phyloP scores from a whole-genome alignment of 2,329 filamentous ascomycete species.

The Microsporum ferrugineum region DNA sequence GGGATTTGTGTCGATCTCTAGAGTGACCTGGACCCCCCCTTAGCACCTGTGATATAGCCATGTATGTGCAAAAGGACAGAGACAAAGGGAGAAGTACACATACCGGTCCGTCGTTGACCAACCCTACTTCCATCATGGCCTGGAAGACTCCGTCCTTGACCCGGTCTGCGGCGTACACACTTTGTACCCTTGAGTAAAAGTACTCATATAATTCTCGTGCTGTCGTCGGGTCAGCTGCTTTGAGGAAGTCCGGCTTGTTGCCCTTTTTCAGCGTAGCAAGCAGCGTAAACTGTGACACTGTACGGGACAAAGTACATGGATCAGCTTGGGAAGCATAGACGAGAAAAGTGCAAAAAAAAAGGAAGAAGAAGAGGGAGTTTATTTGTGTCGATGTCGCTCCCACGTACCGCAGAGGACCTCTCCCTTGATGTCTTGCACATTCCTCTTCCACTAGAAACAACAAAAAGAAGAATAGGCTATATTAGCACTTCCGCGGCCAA shows the following conservation, averaged over 20 bases:
- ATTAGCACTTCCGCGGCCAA: background rate
- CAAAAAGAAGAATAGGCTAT: slow-evolving; percentile 1
- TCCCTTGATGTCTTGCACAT: slow-evolving; percentile 74
- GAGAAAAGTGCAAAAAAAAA: background rate
- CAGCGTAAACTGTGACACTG: slow-evolving; percentile 94
- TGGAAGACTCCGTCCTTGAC: slow-evolving; percentile 97
- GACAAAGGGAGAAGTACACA: background rate
- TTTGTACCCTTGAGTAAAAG: slow-evolving; percentile 66
- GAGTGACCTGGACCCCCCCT: slow-evolving; percentile 28
- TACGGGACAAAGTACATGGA: background rate
- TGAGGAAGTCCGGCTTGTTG: slow-evolving; percentile 89
- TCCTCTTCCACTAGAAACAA: slow-evolving; percentile 72
- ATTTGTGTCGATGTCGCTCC: background rate
- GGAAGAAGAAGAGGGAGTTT: background rate
- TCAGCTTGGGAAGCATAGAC: background rate
- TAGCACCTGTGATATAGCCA: background rate
- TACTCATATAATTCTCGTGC: slow-evolving; percentile 72
- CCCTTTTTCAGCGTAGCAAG: slow-evolving; percentile 90
- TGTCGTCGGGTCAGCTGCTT: slow-evolving; percentile 64
- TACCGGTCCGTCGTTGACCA: slow-evolving; percentile 69
- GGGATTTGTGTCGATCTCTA: slow-evolving; percentile 38
- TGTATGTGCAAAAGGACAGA: background rate
- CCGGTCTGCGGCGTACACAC: slow-evolving; percentile 57
- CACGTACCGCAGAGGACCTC: slow-evolving; percentile 83
- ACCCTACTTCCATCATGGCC: slow-evolving; percentile 94